Evolutionary conservation across 345 rosid species (phyloP).

Genomic region (Corchorus olitorius): DNA sequence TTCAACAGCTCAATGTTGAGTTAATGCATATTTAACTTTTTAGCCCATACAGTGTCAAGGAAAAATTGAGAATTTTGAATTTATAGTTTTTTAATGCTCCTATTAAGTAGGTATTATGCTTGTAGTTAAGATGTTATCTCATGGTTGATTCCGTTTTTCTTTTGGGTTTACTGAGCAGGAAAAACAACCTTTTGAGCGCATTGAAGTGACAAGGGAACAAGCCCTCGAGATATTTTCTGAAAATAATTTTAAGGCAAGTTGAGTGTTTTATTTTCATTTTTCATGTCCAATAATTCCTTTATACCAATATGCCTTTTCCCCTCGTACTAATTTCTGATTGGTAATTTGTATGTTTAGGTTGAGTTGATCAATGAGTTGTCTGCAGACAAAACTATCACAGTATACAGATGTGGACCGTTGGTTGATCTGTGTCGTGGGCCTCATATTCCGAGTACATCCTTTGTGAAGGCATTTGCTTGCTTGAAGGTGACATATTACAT

Average conservation of each 20-base stretch:
- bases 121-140: background rate
- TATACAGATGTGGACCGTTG: conserved; percentile 95
- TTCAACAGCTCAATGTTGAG: background rate
- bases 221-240: conserved; percentile 93
- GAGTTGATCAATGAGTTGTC: conserved; percentile 91
- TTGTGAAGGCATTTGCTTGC: conserved; percentile 90
- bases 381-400: conserved; percentile 87
- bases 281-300: conserved; percentile 6
- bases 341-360: conserved; percentile 51
- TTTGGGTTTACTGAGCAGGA: conserved; percentile 41
- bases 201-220: conserved; percentile 88
- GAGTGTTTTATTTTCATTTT: conserved; percentile 11
- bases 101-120: background rate
- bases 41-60: background rate
- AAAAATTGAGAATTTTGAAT: background rate
- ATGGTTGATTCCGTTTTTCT: background rate
- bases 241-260: conserved; percentile 79
- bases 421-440: conserved; percentile 99
- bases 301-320: background rate
- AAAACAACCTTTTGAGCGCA: conserved; percentile 93
- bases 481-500: conserved; percentile 59
- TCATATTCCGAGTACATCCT: conserved; percentile 97
- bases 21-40: background rate
- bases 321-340: conserved; percentile 20
- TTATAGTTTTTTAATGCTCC: background rate